Evolutionary conservation across 768 basidiomycete genomes (phyloP).

Genomic region (Phaeolepiota aurea): DNA sequence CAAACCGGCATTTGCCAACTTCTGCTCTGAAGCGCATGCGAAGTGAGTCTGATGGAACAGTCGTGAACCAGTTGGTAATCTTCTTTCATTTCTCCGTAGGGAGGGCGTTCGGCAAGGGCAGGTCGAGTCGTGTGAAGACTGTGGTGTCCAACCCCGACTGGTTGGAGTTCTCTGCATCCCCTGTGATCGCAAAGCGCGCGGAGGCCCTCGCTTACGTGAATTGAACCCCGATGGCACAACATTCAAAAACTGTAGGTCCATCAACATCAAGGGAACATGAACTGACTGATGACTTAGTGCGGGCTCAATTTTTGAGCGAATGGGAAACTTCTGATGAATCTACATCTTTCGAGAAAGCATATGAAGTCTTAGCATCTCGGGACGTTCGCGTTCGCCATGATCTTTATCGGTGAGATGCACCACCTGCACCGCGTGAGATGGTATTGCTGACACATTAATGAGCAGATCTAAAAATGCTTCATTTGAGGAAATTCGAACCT

Average conservation of each 20-base stretch:
- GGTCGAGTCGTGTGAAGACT: constrained; percentile 41
- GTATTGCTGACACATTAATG: neutral
- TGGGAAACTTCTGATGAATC: constrained; percentile 34
- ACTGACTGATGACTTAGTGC: constrained; percentile 20
- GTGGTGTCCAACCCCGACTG: constrained; percentile 36
- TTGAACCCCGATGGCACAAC: constrained; percentile 34
- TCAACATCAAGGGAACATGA: constrained; percentile 6
- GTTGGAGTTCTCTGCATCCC: constrained; percentile 37
- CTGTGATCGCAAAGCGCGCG: constrained; percentile 38
- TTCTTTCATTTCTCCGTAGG: constrained; percentile 18
- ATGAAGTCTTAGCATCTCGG: constrained; percentile 38
- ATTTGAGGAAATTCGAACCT: constrained; percentile 45
- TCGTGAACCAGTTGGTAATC: neutral
- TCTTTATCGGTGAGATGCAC: constrained; percentile 35
- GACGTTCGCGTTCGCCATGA: constrained; percentile 38
- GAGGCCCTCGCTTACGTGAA: constrained; percentile 38
- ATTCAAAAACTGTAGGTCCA: constrained; percentile 43
- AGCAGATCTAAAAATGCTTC: constrained; percentile 24
- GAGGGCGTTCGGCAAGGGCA: constrained; percentile 42
- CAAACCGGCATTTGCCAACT: constrained; percentile 40
- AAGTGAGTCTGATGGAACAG: constrained; percentile 27
- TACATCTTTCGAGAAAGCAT: constrained; percentile 46
- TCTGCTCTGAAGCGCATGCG: constrained; percentile 53
- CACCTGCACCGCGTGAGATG: too few species aligned
- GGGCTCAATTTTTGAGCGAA: constrained; percentile 44